Evolutionary conservation across 2,329 filamentous ascomycete species (phyloP), one percentile per base, ranked within the genome.

Genomic region (Trichoderma guizhouense): DNA sequence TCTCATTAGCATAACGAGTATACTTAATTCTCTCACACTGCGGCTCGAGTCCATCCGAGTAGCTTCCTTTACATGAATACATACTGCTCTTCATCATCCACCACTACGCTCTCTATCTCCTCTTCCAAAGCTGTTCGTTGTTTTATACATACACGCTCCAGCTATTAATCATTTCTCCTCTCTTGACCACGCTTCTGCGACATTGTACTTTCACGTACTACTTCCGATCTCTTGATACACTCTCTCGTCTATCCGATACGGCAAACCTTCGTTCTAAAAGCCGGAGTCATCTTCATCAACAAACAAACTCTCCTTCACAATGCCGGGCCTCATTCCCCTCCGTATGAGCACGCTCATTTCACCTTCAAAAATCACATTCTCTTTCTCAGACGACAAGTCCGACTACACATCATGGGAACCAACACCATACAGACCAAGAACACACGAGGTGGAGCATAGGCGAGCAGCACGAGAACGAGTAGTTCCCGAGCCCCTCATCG

Each of bases 241-340:
- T 43, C 53, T 24, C 26, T 68, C n/a, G 21, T 30, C n/a, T 36
- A 18, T 24, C 14, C 57, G 26, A 36, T 4, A 7, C 43, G 21
- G 12, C 39, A 28, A 69, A 14, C 18, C 18, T 28, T 28, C 7
- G 2, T 28, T 61, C 26, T 47, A 36, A n/a, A 51, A 28, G n/a
- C 21, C 28, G 53, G 53, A 24, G 18, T n/a, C 6, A 9, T 8
- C 15, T 69, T 58, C 21, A 36, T 53, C 57, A 6, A 32, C 26
- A 14, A 7, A 28, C 57, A 15, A 39, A 28, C 11, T 26, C 18
- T 15, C 28, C 5, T 51, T 51, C 73, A 72, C 63, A 47, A 81
- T 81, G 79, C 69, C 76, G 30, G 77, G 78, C 24, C 74, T 80
- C 34, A 80, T 81, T 70, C 79, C 79, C 36, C 76, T 81, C 36